Percentiles rank a stretch among this genome's conserved stretches.
phyloP scores from a whole-genome alignment of 2,329 filamentous ascomycete species.

The Botryotinia convoluta region DNA sequence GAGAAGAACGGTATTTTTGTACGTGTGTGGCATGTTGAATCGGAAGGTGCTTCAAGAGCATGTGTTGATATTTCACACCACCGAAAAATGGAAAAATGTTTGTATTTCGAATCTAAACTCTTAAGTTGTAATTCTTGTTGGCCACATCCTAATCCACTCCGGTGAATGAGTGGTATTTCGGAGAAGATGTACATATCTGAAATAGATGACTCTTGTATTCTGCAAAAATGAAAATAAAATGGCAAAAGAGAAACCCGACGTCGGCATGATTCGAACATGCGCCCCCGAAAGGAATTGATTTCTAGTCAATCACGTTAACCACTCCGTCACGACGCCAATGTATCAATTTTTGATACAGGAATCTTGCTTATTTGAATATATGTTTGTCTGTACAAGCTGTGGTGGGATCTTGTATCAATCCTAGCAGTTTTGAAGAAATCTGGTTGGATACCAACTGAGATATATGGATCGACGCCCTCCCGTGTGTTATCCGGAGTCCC shows the following conservation, averaged over 20 bases:
- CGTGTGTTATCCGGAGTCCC: neutral
- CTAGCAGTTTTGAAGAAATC: neutral
- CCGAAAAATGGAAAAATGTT: neutral
- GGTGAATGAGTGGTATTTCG: neutral
- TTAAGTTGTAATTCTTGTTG: neutral
- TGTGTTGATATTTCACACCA: neutral
- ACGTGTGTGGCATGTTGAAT: neutral
- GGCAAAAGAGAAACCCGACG: neutral
- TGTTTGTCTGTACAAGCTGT: accelerated
- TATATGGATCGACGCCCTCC: slow-evolving; percentile 1
- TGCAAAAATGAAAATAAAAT: neutral
- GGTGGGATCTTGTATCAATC: neutral
- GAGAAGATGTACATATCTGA: neutral
- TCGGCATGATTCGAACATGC: slow-evolving; percentile 8
- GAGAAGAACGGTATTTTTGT: neutral
- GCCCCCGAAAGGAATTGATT: slow-evolving; percentile 10
- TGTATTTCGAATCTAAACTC: neutral
- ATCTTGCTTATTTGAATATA: accelerated
- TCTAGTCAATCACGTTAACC: slow-evolving; percentile 10
- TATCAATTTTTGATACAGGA: accelerated
- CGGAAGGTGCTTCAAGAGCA: neutral
- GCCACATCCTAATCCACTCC: neutral
- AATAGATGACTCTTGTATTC: neutral
- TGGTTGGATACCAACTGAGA: slow-evolving; percentile 4
- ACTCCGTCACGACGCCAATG: slow-evolving; percentile 2